Evolutionary conservation across 2,329 filamentous ascomycete species (phyloP).

Genomic region (Aspergillus felis): DNA sequence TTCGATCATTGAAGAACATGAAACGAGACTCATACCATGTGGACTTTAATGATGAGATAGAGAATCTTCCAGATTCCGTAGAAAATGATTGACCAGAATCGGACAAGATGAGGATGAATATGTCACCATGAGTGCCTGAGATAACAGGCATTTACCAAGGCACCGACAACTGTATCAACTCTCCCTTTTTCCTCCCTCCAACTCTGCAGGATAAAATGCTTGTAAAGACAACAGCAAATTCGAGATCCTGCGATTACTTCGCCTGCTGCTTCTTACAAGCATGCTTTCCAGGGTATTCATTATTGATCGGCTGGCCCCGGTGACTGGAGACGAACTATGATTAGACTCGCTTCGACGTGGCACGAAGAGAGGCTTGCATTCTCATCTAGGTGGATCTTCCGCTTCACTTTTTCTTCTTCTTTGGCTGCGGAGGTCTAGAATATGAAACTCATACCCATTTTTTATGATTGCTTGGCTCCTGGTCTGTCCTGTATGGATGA

Average conservation of each 20-base stretch:
- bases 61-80: neutral
- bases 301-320: conserved; percentile 9
- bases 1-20: neutral
- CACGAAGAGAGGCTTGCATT: conserved; percentile 15
- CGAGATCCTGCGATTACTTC: neutral
- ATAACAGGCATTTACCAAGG: neutral
- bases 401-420: conserved; percentile 13
- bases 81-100: neutral
- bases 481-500: conserved; percentile 14
- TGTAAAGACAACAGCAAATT: neutral
- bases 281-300: neutral
- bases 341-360: conserved; percentile 18
- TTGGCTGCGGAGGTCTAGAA: neutral
- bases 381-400: conserved; percentile 16
- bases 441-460: conserved; percentile 1
- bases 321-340: conserved; percentile 9
- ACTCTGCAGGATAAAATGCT: neutral
- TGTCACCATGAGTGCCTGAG: neutral
- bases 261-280: neutral
- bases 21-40: neutral
- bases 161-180: neutral
- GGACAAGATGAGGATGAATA: neutral
- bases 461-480: conserved; percentile 9
- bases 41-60: neutral
- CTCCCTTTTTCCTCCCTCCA: neutral